These are phyloP conservation scores for Oidiodendron maius DNA, from an alignment of 495 filamentous ascomycete genomes.

Conservation along the genomic window DNA sequence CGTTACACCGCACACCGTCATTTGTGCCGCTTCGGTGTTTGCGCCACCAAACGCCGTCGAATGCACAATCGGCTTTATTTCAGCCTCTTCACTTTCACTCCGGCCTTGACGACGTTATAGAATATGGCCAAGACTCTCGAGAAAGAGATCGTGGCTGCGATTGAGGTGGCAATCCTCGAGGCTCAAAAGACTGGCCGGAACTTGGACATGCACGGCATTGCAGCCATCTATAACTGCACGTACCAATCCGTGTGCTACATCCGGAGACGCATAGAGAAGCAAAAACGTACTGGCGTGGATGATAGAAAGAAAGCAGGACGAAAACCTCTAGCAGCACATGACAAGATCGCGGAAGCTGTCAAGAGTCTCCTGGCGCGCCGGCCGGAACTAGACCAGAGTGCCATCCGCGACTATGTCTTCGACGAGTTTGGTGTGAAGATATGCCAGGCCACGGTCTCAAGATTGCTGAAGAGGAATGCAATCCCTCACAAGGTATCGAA, in stretches of 20 bases:
- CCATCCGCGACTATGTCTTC: neutral
- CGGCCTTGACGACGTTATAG: neutral
- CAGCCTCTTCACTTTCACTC: neutral
- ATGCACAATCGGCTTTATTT: neutral
- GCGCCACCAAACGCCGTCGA: no score
- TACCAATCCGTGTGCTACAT: conserved; percentile 6
- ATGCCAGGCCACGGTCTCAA: conserved; percentile 3
- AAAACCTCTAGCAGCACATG: conserved; percentile 2
- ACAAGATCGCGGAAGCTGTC: conserved; percentile 1
- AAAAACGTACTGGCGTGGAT: conserved; percentile 2
- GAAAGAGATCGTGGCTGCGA: conserved; percentile 10
- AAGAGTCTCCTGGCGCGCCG: neutral
- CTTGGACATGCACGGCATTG: conserved; percentile 3
- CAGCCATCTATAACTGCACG: conserved; percentile 10
- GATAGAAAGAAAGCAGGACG: conserved; percentile 2
- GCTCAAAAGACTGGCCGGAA: neutral
- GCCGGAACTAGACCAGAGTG: conserved; percentile 6
- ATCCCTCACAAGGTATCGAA: conserved; percentile 14
- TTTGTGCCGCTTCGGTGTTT: no score
- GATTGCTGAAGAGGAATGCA: conserved; percentile 8
- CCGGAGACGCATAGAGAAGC: conserved; percentile 2
- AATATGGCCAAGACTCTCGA: conserved; percentile 11
- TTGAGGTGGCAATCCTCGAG: conserved; percentile 10
- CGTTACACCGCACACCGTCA: no score
- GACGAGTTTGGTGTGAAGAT: conserved; percentile 3